Base-by-base conservation (phyloP, 345 rosid species). In the Sonneratia caseolaris region DNA sequence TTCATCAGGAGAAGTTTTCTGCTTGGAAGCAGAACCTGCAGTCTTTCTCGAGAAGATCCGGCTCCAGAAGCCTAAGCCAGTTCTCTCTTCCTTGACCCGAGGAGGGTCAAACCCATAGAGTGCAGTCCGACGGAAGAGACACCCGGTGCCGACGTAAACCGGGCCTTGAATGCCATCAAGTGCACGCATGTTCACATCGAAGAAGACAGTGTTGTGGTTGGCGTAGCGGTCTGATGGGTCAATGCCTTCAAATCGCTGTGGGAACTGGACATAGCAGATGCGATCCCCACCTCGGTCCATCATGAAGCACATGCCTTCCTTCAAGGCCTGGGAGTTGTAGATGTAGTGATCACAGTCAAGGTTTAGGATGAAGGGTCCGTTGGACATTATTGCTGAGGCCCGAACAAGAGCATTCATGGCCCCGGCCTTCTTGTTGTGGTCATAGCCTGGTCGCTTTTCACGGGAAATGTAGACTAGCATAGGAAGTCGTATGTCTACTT, bases 351-450 rank as follows among this genome's bases (percentile, higher is more conserved):
- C 76, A 5, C 75, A 74, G 70, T 74, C 77, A 1, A 78, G 75
- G 68, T 78, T 74, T 27, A 74, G 71, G 37, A 71, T 62, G 70
- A 78, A 78, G 35, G 78, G 81, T 38, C 70, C 77, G 36, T 78
- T 78, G n/a, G 81, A 74, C 74, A 78, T 70, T 22, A 78, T 35
- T 5, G 80, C 77, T 0, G 77, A 78, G 70, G 74, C 77, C 12
- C 77, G 70, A 27, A 80, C 75, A 27, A 76, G 74, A 37, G 75
- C 79, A 68, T 80, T 80, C 79, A 80, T 80, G 36, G 79, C 82
- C 22, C 82, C 79, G 0, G 77, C 82, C 35, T 80, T 79, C 74
- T 76, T 74, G 75, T 80, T 80, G 70, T 80, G 79, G 71, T 76
- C 73, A 64, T 76, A 74, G 59, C 79, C 75, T 2, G 82, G 72